Base-by-base conservation (phyloP, 441 rosid genomes). In the Corymbia citriodora region DNA sequence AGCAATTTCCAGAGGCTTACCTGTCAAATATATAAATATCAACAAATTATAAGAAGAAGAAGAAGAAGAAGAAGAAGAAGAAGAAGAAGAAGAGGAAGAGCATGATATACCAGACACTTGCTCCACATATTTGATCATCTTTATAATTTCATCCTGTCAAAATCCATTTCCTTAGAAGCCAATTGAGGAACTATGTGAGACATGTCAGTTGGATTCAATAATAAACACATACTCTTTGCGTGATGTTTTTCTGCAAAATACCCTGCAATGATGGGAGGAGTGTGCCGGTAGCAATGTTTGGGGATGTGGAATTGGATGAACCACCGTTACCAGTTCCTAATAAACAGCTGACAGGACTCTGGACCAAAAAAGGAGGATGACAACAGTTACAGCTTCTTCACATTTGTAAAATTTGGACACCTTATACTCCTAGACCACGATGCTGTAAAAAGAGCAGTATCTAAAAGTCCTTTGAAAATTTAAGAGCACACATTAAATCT, bases 131-230 rank as follows among this genome's bases (percentile, higher is more conserved):
- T 95, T 98, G 89, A 98, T 97, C 94, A 97, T 93, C 94, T 95
- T 96, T 90, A 96, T 88, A 92, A 97, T 95, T 94, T 98, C 99
- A 55, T 98, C 99, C 99, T 98, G 97, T 91, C 93, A 94, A 91
- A 88, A 92, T 79, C 7, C 18, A 79, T 45, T 79, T 79, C 50
- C 16, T 79, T 45, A 79, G 85, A 45, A 79, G 52, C 52, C 85
- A 79, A 79, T 79, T 79, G 29, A 79, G n/a, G 52, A 23, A 79
- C 11, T 15, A 79, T 45, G n/a, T 45, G 18, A 79, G n/a, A 48
- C n/a, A 23, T 3, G 6, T 45, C n/a, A 1, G n/a, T 79, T 15
- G n/a, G 85, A 23, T 21, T 79, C 55, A 90, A n/a, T 74, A 82
- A 90, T 81, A 90, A 83, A 61, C 90, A 72, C 89, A 82, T 94